Base-by-base conservation (phyloP, 2,329 filamentous ascomycete species). In the Harringtonia lauricola region DNA sequence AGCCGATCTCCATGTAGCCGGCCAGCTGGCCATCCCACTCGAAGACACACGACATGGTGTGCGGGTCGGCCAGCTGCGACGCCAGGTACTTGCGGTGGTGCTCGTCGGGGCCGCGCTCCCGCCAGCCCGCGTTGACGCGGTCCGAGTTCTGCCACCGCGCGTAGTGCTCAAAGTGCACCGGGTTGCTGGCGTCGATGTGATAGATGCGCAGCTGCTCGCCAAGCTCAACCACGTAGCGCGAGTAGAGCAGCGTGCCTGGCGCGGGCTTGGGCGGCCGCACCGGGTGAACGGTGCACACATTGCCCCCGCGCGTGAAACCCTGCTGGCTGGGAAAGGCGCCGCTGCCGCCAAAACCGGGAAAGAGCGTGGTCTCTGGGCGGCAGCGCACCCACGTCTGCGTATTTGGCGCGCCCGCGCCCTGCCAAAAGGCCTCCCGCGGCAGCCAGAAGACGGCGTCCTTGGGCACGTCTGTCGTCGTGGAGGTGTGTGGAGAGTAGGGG, bases 1-100 rank as follows among this genome's bases (percentile, higher is more conserved):
- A 89, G 59, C 88, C 89, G 2, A 88, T 67, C 59, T 90, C 85
- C 57, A 85, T 88, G 58, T 89, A 89, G 0, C 82, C 79, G 58
- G 89, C 89, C 39, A 67, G 73, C 2, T 69, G 71, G 26, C 83
- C 80, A 44, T 89, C 74, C 57, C 86, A 90, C 22, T 73, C 72
- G 8, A 79, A 85, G 46, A 89, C 66, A 37, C 89, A 66, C 21
- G 79, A 75, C 42, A 87, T 64, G 49, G 81, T 75, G 60, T 89
- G 84, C 24, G 81, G 76, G 57, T 89, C 84, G 36, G 76, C 71
- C 54, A 86, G 77, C 43, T 83, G 70, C 50, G 74, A 73, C 26
- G 73, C 70, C 41, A 88, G 69, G 59, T 90, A 89, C 54, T 79
- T 72, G 48, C 76, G 72, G 60, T 89, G 85, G 59, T 88, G 72